Conservation (phyloP, 352 stramenopile species). For the Vaucheria bursata region DNA sequence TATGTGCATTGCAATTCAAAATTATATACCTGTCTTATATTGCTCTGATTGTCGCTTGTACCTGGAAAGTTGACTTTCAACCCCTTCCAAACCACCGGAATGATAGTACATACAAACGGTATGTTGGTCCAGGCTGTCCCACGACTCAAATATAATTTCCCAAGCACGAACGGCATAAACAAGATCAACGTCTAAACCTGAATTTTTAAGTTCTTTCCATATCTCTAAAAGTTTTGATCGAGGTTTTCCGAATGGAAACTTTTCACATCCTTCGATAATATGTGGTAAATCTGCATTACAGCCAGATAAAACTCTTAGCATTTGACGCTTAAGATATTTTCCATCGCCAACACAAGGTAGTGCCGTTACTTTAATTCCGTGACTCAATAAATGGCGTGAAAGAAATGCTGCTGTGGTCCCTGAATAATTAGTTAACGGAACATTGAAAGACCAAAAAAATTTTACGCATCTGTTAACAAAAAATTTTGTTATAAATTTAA, state of each 20-base stretch:
- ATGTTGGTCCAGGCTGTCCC: background rate
- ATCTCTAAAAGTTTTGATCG: constrained; percentile 30
- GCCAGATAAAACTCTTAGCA: constrained; percentile 12
- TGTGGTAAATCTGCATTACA: background rate
- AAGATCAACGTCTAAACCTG: constrained; percentile 34
- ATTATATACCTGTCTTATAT: too few species aligned
- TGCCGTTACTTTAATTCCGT: constrained; percentile 16
- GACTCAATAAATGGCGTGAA: constrained; percentile 14
- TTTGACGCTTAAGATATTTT: constrained; percentile 23
- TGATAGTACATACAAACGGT: constrained; percentile 32
- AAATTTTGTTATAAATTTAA: too few species aligned
- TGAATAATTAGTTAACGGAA: too few species aligned
- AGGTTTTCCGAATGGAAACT: constrained; percentile 25
- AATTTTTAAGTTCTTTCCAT: constrained; percentile 33
- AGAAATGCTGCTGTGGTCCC: constrained; percentile 42
- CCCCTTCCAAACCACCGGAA: constrained; percentile 41
- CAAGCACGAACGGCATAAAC: constrained; percentile 33
- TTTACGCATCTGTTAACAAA: too few species aligned
- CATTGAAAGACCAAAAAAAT: too few species aligned
- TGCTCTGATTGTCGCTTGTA: too few species aligned
- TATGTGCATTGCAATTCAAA: too few species aligned
- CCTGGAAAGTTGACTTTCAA: constrained; percentile 33
- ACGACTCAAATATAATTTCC: constrained; percentile 24
- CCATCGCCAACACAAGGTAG: constrained; percentile 32
- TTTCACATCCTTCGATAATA: background rate